Conservation (phyloP, 1,139 yeast species). For the Kazachstania sp. region DNA sequence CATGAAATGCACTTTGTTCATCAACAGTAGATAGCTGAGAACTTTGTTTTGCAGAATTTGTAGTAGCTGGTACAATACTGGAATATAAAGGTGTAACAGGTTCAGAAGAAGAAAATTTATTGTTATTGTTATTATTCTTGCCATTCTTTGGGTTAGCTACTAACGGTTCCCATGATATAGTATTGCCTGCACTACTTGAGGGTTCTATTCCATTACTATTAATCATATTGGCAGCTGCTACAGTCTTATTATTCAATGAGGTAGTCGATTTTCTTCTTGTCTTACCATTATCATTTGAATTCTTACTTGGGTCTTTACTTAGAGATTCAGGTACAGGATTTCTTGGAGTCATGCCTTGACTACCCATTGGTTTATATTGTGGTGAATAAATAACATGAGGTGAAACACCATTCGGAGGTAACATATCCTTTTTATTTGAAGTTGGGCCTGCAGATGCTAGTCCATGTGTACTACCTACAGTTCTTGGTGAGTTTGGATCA, state of each 20-base stretch:
- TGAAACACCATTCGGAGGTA: constrained; percentile 7
- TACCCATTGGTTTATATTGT: constrained; percentile 1
- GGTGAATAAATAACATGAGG: constrained; percentile 7
- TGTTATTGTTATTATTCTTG: neutral
- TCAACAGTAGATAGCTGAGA: constrained; percentile 4
- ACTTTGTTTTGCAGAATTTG: neutral
- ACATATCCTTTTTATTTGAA: constrained; percentile 4
- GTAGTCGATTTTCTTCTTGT: constrained; percentile 7
- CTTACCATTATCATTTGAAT: too few species aligned
- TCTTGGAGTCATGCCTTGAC: neutral
- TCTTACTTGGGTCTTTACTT: neutral
- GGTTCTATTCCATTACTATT: neutral
- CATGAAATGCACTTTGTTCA: neutral
- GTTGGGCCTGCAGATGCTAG: neutral
- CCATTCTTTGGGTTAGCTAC: neutral
- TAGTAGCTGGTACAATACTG: neutral
- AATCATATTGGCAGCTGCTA: neutral
- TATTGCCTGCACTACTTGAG: neutral
- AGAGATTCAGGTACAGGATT: neutral
- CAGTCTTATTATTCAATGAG: neutral
- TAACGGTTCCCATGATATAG: neutral
- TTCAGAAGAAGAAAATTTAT: constrained; percentile 6
- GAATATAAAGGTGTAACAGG: constrained; percentile 9
- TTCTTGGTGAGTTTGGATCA: constrained; percentile 3
- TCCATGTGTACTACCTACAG: neutral